Percentiles rank a stretch among this genome's conserved stretches.
Conservation (phyloP, 2,329 filamentous ascomycete genomes). For the Fusarium tricinctum region DNA sequence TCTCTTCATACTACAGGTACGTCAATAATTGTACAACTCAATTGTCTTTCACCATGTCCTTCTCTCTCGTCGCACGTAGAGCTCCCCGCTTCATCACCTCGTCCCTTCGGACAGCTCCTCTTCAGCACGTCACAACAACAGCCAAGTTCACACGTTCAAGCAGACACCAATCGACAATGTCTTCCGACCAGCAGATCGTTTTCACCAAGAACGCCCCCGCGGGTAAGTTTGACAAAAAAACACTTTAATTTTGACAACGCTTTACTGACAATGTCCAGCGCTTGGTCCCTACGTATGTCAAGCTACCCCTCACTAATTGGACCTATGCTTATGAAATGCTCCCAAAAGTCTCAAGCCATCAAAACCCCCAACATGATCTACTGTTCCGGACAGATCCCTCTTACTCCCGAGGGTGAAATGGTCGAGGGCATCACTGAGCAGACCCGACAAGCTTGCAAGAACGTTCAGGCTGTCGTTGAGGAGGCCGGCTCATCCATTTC, state of each 20-base stretch:
- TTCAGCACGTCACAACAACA: conserved; percentile 25
- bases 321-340: conserved; percentile 26
- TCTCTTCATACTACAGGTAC: conserved; percentile 33
- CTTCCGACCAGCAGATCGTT: conserved; percentile 65
- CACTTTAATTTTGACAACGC: neutral
- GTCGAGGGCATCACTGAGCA: conserved; percentile 74
- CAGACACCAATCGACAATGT: conserved; percentile 59
- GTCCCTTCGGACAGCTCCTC: conserved; percentile 37
- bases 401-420: conserved; percentile 68
- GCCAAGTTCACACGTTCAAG: conserved; percentile 52
- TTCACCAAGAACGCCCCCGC: conserved; percentile 72
- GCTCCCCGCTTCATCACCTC: conserved; percentile 44
- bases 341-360: conserved; percentile 72
- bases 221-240: conserved; percentile 59
- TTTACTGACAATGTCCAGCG: conserved; percentile 57
- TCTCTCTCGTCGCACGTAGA: conserved; percentile 39
- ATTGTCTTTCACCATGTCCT: conserved; percentile 41
- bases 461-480: conserved; percentile 85
- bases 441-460: conserved; percentile 76
- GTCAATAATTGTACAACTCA: conserved; percentile 18
- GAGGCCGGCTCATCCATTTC: conserved; percentile 83
- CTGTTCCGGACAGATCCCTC: conserved; percentile 81
- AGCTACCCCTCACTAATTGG: conserved; percentile 29
- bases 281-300: conserved; percentile 73
- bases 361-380: conserved; percentile 76